phyloP scores from a whole-genome alignment of 1,284 basidiomycete species.

The Termitomyces sp. region DNA sequence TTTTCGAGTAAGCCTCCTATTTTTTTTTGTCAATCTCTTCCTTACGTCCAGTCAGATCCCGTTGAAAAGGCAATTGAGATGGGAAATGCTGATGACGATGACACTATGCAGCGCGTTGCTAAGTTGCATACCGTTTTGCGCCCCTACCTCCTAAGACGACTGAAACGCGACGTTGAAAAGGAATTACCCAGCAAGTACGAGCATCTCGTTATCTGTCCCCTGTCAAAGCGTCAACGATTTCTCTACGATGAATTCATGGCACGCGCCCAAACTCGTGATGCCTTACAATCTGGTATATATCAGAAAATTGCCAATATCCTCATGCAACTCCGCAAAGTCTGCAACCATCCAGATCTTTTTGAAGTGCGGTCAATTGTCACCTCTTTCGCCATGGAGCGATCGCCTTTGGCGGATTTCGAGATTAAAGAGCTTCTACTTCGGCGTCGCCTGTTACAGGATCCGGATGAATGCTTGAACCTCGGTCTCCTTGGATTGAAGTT shows the following conservation, averaged over 20 bases:
- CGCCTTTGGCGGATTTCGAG: conserved; percentile 81
- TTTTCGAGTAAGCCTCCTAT: conserved; percentile 74
- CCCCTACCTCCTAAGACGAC: conserved; percentile 89
- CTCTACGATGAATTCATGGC: conserved; percentile 99
- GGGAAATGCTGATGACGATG: conserved; percentile 76
- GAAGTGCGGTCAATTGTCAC: conserved; percentile 93
- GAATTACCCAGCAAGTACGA: conserved; percentile 95
- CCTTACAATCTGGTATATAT: conserved; percentile 80
- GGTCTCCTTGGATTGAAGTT: conserved; percentile 67
- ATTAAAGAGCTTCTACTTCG: conserved; percentile 87
- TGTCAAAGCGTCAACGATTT: conserved; percentile 94
- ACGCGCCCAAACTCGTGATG: conserved; percentile 82
- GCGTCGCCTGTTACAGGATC: conserved; percentile 51
- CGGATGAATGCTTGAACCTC: conserved; percentile 52
- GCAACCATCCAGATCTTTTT: conserved; percentile 95
- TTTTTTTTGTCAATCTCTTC: conserved; percentile 6
- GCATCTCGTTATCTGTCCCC: conserved; percentile 86
- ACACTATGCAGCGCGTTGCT: conserved; percentile 81
- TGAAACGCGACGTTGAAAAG: conserved; percentile 95
- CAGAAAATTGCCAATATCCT: conserved; percentile 95
- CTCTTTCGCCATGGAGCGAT: conserved; percentile 82
- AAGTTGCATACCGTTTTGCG: conserved; percentile 92
- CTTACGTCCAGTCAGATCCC: conserved; percentile 53
- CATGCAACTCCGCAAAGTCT: conserved; percentile 95
- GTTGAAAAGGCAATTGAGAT: conserved; percentile 93